phyloP scores from a whole-genome alignment of 345 rosid genomes.

The Corchorus olitorius region DNA sequence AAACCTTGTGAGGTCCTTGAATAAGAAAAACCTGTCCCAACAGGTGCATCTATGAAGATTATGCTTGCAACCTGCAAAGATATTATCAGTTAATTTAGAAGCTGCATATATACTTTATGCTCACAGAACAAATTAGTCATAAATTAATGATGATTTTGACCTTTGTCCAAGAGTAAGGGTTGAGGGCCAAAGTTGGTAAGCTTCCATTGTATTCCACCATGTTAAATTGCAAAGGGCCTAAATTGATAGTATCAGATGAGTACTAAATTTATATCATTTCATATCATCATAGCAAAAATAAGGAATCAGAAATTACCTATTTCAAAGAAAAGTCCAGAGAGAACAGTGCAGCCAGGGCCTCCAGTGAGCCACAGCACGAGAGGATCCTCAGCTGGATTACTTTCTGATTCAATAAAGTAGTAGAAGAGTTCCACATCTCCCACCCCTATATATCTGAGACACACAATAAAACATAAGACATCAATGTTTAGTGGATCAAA shows the following conservation, averaged over 20 bases:
- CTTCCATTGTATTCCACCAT: constrained; percentile 23
- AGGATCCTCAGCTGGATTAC: constrained; percentile 40
- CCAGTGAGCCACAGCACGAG: constrained; percentile 38
- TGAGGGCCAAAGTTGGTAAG: constrained; percentile 24
- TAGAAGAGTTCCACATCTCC: constrained; percentile 38
- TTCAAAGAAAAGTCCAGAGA: constrained; percentile 29
- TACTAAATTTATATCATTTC: background rate
- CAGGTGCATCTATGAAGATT: constrained; percentile 29
- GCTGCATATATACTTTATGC: background rate
- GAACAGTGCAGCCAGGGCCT: constrained; percentile 47
- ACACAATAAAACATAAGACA: background rate
- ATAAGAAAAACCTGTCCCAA: constrained; percentile 28
- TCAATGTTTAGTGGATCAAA: too few relatives aligned
- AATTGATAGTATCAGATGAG: background rate
- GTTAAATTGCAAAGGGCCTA: constrained; percentile 29
- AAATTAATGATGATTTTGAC: background rate
- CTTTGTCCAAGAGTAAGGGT: constrained; percentile 30
- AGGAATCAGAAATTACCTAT: constrained; percentile 18
- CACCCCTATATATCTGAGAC: constrained; percentile 37
- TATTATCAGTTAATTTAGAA: background rate
- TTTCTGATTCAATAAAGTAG: constrained; percentile 39
- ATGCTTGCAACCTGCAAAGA: constrained; percentile 20
- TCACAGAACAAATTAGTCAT: too few relatives aligned
- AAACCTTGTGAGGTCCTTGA: constrained; percentile 13
- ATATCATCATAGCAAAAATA: background rate